Percentiles rank a stretch among this genome's conserved stretches.
Conservation (phyloP, 148 eudicot species). For the Limonium bicolor region DNA sequence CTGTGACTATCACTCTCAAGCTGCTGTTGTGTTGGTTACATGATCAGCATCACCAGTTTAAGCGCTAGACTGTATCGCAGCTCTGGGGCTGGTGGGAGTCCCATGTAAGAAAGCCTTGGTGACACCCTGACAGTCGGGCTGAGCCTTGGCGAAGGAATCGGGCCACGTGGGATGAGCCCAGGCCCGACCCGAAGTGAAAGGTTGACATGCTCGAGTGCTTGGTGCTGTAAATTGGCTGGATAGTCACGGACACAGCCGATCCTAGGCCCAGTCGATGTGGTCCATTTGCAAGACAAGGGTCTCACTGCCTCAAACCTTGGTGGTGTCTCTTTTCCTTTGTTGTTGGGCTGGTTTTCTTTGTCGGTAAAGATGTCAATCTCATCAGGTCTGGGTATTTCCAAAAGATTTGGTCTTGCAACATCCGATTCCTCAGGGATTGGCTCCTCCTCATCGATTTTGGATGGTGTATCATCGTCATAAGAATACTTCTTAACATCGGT, state of each 20-base stretch:
- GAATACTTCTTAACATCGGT: too few species aligned
- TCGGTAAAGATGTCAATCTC: too few species aligned
- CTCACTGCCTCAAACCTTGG: conserved; percentile 23
- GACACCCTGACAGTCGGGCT: conserved; percentile 28
- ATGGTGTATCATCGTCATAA: too few species aligned
- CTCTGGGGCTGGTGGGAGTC: conserved; percentile 46
- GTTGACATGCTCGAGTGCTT: conserved; percentile 87
- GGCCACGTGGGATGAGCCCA: conserved; percentile 15
- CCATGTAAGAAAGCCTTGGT: conserved; percentile 31
- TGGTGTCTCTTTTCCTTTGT: neutral
- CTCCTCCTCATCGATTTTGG: too few species aligned
- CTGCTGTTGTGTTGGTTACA: too few species aligned
- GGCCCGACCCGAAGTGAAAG: conserved; percentile 47
- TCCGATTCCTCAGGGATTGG: too few species aligned
- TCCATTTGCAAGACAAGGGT: conserved; percentile 69
- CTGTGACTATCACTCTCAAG: too few species aligned
- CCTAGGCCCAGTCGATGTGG: conserved; percentile 59
- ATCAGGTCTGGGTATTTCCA: too few species aligned
- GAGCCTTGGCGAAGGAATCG: conserved; percentile 29
- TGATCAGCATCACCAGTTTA: too few species aligned
- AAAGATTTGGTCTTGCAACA: too few species aligned
- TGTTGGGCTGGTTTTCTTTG: too few species aligned
- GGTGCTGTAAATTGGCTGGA: conserved; percentile 62
- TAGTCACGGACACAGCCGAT: conserved; percentile 84
- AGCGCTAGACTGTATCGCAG: too few species aligned